Conservation (phyloP, 345 rosid genomes). For the Eucalyptus sp. region DNA sequence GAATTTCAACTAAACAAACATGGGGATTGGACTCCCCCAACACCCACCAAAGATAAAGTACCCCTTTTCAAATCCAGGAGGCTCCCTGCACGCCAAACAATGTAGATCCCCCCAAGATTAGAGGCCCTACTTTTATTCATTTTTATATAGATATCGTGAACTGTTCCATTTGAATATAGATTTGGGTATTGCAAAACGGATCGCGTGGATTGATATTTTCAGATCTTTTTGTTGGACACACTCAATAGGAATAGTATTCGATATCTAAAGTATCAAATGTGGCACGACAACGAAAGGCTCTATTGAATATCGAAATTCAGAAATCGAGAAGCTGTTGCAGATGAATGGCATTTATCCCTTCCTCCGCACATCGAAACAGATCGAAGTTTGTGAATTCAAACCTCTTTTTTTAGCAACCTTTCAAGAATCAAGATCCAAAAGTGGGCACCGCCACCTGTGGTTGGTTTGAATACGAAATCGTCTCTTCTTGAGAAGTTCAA, state of each 20-base stretch:
- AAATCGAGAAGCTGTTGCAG: background rate
- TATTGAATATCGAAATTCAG: background rate
- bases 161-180: background rate
- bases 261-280: background rate
- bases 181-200: accelerated
- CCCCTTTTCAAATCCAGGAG: background rate
- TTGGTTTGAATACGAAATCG: background rate
- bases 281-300: accelerated
- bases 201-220: background rate
- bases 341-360: background rate
- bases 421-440: background rate
- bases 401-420: background rate
- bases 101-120: background rate
- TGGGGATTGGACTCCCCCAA: background rate
- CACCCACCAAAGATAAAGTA: background rate
- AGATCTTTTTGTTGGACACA: too few species aligned
- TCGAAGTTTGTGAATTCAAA: background rate
- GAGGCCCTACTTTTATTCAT: background rate
- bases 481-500: background rate
- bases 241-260: background rate
- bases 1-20: background rate
- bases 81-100: background rate
- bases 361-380: background rate
- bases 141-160: background rate
- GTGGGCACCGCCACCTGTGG: background rate